phyloP scores from a whole-genome alignment of 2,329 filamentous ascomycete species.

The Exophiala oligosperma region DNA sequence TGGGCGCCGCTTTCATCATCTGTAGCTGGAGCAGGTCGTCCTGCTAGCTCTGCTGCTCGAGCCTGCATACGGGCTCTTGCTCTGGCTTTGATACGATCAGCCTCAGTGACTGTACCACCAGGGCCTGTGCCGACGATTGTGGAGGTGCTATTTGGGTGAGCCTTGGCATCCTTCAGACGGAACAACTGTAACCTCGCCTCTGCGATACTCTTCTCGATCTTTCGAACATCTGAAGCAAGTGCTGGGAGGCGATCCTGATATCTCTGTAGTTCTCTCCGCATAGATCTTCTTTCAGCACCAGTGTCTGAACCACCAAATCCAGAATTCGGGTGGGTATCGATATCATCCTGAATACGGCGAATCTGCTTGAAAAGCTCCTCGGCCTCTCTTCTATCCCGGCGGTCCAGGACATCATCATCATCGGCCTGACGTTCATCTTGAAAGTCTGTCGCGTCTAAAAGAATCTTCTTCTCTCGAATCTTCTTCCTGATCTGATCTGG shows the following conservation, averaged over 20 bases:
- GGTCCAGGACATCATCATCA: constrained; percentile 88
- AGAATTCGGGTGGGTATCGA: constrained; percentile 84
- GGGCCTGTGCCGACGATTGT: constrained; percentile 89
- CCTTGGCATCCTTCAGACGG: constrained; percentile 88
- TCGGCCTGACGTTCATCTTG: constrained; percentile 86
- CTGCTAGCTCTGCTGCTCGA: constrained; percentile 86
- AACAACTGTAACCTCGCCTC: constrained; percentile 91
- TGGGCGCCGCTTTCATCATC: constrained; percentile 77
- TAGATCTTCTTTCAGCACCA: constrained; percentile 78
- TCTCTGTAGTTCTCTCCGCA: constrained; percentile 86
- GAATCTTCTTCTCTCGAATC: constrained; percentile 88
- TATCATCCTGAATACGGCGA: constrained; percentile 87
- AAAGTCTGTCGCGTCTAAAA: constrained; percentile 95
- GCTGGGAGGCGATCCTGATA: constrained; percentile 88
- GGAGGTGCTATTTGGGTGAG: constrained; percentile 76
- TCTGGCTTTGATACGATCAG: constrained; percentile 89
- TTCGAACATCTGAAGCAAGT: constrained; percentile 86
- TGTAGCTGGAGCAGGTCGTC: constrained; percentile 70
- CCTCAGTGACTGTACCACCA: constrained; percentile 85
- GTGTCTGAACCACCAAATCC: constrained; percentile 70
- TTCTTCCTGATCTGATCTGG: constrained; percentile 89
- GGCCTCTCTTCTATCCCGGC: constrained; percentile 84
- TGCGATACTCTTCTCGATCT: constrained; percentile 87
- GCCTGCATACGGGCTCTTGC: constrained; percentile 99
- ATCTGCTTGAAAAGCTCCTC: constrained; percentile 94